Percentiles rank a stretch among this genome's conserved stretches.
Conservation (phyloP, 2,329 filamentous ascomycete species). For the Chaetoscypha palmicola region DNA sequence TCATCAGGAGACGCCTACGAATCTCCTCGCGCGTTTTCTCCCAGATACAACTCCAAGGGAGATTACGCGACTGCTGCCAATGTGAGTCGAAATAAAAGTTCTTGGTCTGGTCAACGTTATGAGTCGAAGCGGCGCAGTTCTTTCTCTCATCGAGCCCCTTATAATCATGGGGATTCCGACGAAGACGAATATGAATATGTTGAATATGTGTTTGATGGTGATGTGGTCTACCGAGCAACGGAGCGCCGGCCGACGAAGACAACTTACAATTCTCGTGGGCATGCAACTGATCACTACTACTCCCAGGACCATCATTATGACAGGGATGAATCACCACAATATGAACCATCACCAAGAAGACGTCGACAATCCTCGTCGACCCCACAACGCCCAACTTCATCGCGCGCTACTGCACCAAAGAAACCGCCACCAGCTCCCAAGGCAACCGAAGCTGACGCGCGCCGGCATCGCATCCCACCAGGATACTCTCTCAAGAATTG, state of each 20-base stretch:
- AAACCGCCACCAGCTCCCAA: conserved; percentile 35
- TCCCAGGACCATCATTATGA: conserved; percentile 29
- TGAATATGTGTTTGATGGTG: conserved; percentile 26
- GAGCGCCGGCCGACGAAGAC: conserved; percentile 24
- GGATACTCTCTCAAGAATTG: conserved; percentile 98
- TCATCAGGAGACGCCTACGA: conserved; percentile 25
- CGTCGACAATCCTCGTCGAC: conserved; percentile 28
- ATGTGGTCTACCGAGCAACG: conserved; percentile 24
- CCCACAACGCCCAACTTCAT: conserved; percentile 26
- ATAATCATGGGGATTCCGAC: conserved; percentile 30
- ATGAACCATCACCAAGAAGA: conserved; percentile 22
- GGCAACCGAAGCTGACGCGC: conserved; percentile 54
- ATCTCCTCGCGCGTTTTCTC: conserved; percentile 27
- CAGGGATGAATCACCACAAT: conserved; percentile 26
- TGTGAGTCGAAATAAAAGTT: conserved; percentile 33
- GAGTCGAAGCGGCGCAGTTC: conserved; percentile 28
- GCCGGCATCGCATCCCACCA: conserved; percentile 66
- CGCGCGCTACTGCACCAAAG: conserved; percentile 23
- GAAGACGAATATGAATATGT: conserved; percentile 32
- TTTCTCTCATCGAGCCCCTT: conserved; percentile 31
- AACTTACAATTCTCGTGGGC: conserved; percentile 31
- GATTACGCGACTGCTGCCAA: conserved; percentile 33
- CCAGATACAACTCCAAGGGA: conserved; percentile 32
- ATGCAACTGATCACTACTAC: conserved; percentile 32
- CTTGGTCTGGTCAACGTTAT: conserved; percentile 27